A percentile compares a stretch with the other conserved stretches of the same genome.
These are phyloP conservation scores for Fragilaria radians DNA, from an alignment of 108 stramenopile genomes.

Conservation along the genomic window DNA sequence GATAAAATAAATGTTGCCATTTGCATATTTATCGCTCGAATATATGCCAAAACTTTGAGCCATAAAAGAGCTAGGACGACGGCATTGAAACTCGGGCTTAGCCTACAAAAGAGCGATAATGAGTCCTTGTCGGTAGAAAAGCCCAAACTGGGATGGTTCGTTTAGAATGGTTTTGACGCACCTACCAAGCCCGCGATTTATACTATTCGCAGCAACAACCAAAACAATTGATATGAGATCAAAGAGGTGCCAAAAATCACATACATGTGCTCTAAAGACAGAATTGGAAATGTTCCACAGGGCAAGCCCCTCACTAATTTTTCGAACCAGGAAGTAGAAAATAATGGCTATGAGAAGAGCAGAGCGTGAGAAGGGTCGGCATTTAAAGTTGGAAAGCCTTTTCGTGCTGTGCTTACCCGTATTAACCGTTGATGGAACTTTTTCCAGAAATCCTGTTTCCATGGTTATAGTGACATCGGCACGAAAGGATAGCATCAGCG, in stretches of 20 bases:
- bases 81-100: conserved; percentile 19
- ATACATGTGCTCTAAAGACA: conserved; percentile 8
- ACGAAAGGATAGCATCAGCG: conserved; percentile 15
- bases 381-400: too few species aligned
- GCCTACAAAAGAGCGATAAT: neutral
- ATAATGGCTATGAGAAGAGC: neutral
- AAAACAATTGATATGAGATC: conserved; percentile 13
- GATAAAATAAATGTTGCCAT: conserved; percentile 54
- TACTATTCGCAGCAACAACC: neutral
- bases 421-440: neutral
- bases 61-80: conserved; percentile 32
- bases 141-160: neutral
- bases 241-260: conserved; percentile 19
- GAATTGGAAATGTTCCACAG: conserved; percentile 13
- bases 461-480: neutral
- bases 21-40: conserved; percentile 39
- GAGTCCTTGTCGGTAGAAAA: neutral
- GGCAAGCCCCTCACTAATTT: conserved; percentile 9
- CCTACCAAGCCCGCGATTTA: neutral
- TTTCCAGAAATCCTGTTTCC: neutral
- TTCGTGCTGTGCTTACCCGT: neutral
- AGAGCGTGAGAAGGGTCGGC: too few species aligned
- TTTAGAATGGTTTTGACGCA: neutral
- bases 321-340: conserved; percentile 5
- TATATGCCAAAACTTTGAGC: conserved; percentile 32